Evolutionary conservation across 2,329 filamentous ascomycete genomes (phyloP), one percentile per base, ranked within the genome.

Genomic region (Colletotrichum theobromicola): DNA sequence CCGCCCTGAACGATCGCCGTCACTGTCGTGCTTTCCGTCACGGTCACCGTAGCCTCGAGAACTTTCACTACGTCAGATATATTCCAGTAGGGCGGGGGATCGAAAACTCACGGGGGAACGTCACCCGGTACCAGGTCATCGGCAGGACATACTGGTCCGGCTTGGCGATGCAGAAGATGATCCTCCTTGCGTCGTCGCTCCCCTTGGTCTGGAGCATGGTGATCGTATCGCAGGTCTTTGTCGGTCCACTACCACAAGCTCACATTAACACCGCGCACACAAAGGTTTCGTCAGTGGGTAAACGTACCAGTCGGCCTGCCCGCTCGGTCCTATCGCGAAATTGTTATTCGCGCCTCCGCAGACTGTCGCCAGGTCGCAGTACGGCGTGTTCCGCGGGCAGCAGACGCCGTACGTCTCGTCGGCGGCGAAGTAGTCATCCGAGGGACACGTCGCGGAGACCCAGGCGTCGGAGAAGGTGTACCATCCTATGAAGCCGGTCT

Each of bases 121-220:
- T 66, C 28, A 74, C 67, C 6, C 72, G 67, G 13, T 74, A 71
- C 61, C 67, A 71, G 7, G 72, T 74, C n/a, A 66, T 71, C 3
- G 67, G 67, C 15, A 74, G 37, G 21, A 55, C 67, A 13, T 66
- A 71, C 18, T 42, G n/a, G 37, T 57, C 53, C 18, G 67, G 67
- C 21, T 55, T 30, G n/a, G 72, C 55, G 46, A 67, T 71, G 13
- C 67, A 63, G 10, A 74, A 71, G 9, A 71, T 50, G 37, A 72
- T 72, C 13, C 67, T 37, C 37, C 62, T 32, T 28, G 62, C 68
- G 34, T 72, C 72, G 55, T 46, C 21, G 55, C 68, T 72, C 9
- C 32, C 62, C 12, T 21, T 26, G 1, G 62, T 35, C 21, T 66
- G 61, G 3, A 72, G 24, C 62, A 74, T 32, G 7, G 68, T 74